A percentile compares a stretch with the other conserved stretches of the same genome.
Conservation (phyloP, 139 green algal species). For the Zygnema cylindricum region DNA sequence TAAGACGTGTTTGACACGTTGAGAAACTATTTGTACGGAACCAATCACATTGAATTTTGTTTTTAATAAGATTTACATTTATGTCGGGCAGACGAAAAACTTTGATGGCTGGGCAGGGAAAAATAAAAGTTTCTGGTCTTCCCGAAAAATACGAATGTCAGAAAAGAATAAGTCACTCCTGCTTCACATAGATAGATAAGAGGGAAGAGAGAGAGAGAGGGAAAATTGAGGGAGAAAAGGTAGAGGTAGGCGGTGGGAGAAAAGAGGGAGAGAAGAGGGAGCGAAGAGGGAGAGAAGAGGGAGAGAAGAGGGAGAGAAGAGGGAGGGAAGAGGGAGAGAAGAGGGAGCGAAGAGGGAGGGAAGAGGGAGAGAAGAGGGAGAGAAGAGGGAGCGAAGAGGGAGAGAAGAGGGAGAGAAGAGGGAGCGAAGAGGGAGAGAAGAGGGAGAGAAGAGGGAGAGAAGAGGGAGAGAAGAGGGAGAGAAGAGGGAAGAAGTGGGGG, state of each 20-base stretch:
- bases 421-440: background rate
- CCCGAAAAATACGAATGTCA: background rate
- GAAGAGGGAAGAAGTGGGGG: background rate
- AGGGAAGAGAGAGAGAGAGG: background rate
- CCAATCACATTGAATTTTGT: no score
- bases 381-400: background rate
- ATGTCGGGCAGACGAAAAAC: background rate
- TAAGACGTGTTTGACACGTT: no score
- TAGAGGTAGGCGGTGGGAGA: background rate
- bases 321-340: background rate
- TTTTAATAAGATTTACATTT: no score
- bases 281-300: background rate
- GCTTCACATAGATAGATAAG: background rate
- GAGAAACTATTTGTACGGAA: no score
- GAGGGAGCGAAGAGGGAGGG: background rate
- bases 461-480: background rate
- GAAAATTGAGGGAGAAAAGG: background rate
- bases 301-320: background rate
- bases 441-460: constrained; percentile 15
- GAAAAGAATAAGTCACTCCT: background rate
- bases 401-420: background rate
- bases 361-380: background rate
- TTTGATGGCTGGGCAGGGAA: background rate
- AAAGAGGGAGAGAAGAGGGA: background rate
- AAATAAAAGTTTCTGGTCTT: background rate